Conservation (phyloP, 805 yeast genomes). For the Ogataea pilisensis region DNA sequence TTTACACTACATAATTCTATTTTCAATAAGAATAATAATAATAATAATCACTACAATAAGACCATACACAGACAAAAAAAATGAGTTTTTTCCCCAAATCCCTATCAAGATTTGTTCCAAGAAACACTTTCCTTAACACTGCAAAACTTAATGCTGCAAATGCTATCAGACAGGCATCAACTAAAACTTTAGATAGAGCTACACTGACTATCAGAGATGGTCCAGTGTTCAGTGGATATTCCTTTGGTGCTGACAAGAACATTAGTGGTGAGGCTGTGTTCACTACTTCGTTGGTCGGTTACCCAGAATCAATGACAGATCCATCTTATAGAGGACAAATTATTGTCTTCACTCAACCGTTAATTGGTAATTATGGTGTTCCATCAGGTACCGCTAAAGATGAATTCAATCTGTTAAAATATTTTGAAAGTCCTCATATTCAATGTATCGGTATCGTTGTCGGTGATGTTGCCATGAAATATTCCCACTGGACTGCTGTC, state of each 20-base stretch:
- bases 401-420: slow-evolving; percentile 78
- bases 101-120: slow-evolving; percentile 3
- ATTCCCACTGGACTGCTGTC: slow-evolving; percentile 99
- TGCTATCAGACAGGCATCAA: slow-evolving; percentile 24
- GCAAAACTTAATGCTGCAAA: slow-evolving; percentile 7
- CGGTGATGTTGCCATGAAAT: slow-evolving; percentile 89
- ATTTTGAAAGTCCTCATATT: slow-evolving; percentile 85
- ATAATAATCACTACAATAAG: no score
- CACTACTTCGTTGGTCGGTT: slow-evolving; percentile 96
- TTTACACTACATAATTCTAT: slow-evolving; percentile 8
- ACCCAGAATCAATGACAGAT: slow-evolving; percentile 98
- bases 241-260: slow-evolving; percentile 92
- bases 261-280: slow-evolving; percentile 97
- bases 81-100: slow-evolving; percentile 6
- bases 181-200: slow-evolving; percentile 62
- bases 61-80: not conserved
- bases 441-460: slow-evolving; percentile 97
- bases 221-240: slow-evolving; percentile 86
- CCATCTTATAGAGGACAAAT: slow-evolving; percentile 98
- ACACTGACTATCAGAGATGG: slow-evolving; percentile 90
- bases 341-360: slow-evolving; percentile 92
- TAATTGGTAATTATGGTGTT: slow-evolving; percentile 97
- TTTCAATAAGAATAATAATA: slow-evolving; percentile 10
- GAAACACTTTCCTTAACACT: not conserved
- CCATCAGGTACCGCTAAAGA: slow-evolving; percentile 82